Evolutionary conservation across 2,329 filamentous ascomycete genomes (phyloP), one percentile per base, ranked within the genome.

Genomic region (Sphaerulina populicola): DNA sequence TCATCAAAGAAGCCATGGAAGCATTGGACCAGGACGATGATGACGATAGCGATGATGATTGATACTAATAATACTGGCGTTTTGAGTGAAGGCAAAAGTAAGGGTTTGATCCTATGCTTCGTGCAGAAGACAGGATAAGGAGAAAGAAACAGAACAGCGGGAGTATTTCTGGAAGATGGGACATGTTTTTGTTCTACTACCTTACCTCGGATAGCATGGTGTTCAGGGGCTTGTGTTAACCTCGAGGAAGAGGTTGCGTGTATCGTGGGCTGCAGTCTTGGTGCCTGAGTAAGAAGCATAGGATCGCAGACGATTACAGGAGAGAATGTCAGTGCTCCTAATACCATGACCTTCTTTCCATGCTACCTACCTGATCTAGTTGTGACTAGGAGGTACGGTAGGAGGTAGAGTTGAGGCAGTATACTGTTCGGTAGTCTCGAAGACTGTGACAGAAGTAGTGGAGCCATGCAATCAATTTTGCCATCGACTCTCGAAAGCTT

Each of bases 1-100:
- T 89, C 68, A 96, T 98, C 70, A 98, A 97, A 71, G 89, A 95
- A 67, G 89, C 88, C 14, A 96, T 98, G 72, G 91, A 97, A 73
- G 85, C 83, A 61, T 78, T 97, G 4, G 61, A 63, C 42, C 60
- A 64, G 15, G 60, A 62, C 11, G 60, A 62, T 30, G 62, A 63
- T 7, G 58, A 62, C n/a, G 57, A 53, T 23, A 60, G 61, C 15
- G 61, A 63, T 27, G 63, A 63, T 49, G 46, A 49, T 31, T 49
- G 31, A 43, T 11, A 35, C 31, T 35, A 35, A 4, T 35, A 35
- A 4, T 29, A 36, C 44, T 31, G 44, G 44, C 44, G 44, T 47
- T 30, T 39, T 14, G 14, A n/a, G 43, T 15, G 36, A 7, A 36
- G 37, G 43, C 15, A 45, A 45, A 45, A 45, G 43, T 23, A 30